Conservation (phyloP, 1,284 basidiomycete genomes). For the Pyrrhoderma lamaoense region DNA sequence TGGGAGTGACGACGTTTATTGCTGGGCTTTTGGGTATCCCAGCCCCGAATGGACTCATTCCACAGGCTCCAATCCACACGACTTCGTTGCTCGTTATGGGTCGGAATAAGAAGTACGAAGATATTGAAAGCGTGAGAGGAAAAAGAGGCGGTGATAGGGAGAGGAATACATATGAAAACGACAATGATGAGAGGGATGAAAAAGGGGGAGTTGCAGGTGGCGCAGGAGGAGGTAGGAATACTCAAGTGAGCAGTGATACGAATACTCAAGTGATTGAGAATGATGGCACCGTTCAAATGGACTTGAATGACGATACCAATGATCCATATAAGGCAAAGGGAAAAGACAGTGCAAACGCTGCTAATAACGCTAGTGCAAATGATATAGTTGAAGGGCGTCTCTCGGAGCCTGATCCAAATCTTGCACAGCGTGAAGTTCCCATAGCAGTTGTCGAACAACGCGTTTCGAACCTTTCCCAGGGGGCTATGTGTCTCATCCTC, state of each 20-base stretch:
- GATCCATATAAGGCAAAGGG: too few species aligned
- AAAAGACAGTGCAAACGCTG: too few species aligned
- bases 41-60: slow-evolving; percentile 92
- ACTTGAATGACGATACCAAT: too few species aligned
- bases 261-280: too few species aligned
- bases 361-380: too few species aligned
- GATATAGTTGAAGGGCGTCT: too few species aligned
- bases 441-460: slow-evolving; percentile 84
- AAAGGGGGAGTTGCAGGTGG: too few species aligned
- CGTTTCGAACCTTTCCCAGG: slow-evolving; percentile 83
- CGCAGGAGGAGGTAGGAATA: too few species aligned
- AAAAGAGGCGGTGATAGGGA: not conserved
- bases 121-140: not conserved
- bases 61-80: slow-evolving; percentile 94
- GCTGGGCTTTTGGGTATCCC: slow-evolving; percentile 87
- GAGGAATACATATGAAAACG: not conserved
- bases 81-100: slow-evolving; percentile 78
- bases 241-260: too few species aligned
- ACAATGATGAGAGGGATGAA: not conserved
- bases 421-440: slow-evolving; percentile 47
- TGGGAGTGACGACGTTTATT: slow-evolving; percentile 89
- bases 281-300: too few species aligned
- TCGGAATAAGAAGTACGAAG: slow-evolving; percentile 34
- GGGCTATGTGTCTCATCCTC: slow-evolving; percentile 70
- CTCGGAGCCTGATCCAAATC: slow-evolving; percentile 24